Conservation (phyloP, 441 rosid genomes). For the Euphorbia corollata region DNA sequence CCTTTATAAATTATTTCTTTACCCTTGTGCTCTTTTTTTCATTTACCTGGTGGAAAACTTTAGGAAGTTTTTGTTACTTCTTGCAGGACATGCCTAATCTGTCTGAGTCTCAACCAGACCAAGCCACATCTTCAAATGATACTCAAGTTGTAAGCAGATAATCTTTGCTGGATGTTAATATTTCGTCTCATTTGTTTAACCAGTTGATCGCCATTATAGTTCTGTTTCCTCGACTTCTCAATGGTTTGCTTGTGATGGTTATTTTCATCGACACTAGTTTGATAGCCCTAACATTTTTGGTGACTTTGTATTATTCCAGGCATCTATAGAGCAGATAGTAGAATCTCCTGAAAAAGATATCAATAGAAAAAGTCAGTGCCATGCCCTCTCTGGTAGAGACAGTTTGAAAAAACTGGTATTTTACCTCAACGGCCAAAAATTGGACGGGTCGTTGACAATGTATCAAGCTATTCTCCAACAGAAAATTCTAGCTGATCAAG, state of each 20-base stretch:
- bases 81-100: conserved; percentile 36
- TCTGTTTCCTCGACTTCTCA: neutral
- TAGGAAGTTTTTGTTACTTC: neutral
- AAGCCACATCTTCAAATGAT: conserved; percentile 25
- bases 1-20: neutral
- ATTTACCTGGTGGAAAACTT: neutral
- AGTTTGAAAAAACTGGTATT: conserved; percentile 44
- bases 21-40: neutral
- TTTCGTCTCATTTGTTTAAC: conserved; percentile 9
- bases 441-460: conserved; percentile 50
- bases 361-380: conserved; percentile 22
- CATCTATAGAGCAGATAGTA: conserved; percentile 28
- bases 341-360: conserved; percentile 27
- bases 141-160: conserved; percentile 25
- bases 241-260: conserved; percentile 1
- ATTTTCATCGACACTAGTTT: conserved; percentile 13
- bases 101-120: conserved; percentile 30
- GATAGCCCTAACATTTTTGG: conserved; percentile 17
- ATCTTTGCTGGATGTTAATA: neutral
- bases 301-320: conserved; percentile 34
- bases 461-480: conserved; percentile 85
- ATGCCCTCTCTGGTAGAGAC: conserved; percentile 31
- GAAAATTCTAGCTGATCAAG: conserved; percentile 49
- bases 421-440: conserved; percentile 60
- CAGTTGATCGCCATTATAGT: conserved; percentile 4